These are phyloP conservation scores for Rhizopogon rudus DNA, from an alignment of 768 basidiomycete genomes.

Conservation along the genomic window DNA sequence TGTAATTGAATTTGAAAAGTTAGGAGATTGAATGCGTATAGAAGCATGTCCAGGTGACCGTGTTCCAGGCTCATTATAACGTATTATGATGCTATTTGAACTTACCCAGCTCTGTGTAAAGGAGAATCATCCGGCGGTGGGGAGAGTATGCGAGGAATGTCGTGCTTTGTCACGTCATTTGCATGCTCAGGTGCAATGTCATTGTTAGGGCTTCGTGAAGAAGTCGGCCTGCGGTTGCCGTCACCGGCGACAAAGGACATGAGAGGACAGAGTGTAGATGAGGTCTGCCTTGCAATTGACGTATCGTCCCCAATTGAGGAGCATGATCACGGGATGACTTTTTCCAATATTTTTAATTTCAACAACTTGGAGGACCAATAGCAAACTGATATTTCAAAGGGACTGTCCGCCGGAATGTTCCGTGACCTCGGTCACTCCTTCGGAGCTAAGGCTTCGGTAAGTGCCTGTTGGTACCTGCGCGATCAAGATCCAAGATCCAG, in stretches of 20 bases:
- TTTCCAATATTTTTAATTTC: no score
- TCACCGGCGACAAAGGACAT: not conserved
- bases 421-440: no score
- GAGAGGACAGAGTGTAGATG: not conserved
- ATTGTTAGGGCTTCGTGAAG: not conserved
- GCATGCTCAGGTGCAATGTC: not conserved
- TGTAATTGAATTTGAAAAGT: constrained; percentile 20
- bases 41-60: constrained; percentile 8
- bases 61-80: not conserved
- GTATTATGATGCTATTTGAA: constrained; percentile 9
- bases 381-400: no score
- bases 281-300: not conserved
- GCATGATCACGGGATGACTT: no score
- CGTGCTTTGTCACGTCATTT: constrained; percentile 4
- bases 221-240: not conserved
- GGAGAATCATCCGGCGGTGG: constrained; percentile 34
- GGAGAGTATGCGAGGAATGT: constrained; percentile 8
- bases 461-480: no score
- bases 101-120: constrained; percentile 53
- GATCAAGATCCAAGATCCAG: no score
- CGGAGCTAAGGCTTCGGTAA: no score
- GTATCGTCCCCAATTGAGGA: no score
- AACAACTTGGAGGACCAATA: no score
- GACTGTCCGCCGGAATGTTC: no score
- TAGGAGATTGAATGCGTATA: constrained; percentile 7